Evolutionary conservation across 768 basidiomycete genomes (phyloP).

Genomic region (Tylopilus sp.): DNA sequence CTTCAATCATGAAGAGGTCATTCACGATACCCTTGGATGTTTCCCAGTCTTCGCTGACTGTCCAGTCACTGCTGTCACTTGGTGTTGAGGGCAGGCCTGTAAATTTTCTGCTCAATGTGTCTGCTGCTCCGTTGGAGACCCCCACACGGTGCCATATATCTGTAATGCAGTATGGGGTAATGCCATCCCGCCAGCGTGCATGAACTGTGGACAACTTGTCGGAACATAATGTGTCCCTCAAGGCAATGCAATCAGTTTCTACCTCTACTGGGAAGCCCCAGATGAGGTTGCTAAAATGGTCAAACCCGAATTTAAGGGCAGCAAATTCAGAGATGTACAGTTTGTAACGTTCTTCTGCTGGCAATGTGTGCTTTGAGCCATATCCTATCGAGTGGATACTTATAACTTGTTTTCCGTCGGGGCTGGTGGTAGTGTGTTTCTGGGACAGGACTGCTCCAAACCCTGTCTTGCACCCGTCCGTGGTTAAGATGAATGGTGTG

Average conservation of each 20-base stretch:
- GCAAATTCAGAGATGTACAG: too few relatives aligned
- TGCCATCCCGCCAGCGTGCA: too few relatives aligned
- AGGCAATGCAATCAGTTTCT: conserved; percentile 25
- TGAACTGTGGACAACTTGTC: too few relatives aligned
- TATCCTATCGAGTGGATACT: conserved; percentile 10
- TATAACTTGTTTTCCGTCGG: not conserved
- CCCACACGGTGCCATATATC: conserved; percentile 18
- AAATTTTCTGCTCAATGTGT: too few relatives aligned
- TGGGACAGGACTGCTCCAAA: conserved; percentile 35
- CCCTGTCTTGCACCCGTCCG: conserved; percentile 31
- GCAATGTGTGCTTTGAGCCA: conserved; percentile 33
- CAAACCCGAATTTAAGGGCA: too few relatives aligned
- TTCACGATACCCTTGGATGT: not conserved
- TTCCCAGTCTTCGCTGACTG: conserved; percentile 29
- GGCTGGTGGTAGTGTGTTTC: not conserved
- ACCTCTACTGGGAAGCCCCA: conserved; percentile 32
- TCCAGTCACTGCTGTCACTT: conserved; percentile 32
- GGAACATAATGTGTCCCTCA: conserved; percentile 24
- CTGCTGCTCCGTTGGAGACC: conserved; percentile 24
- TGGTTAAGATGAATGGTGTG: conserved; percentile 35
- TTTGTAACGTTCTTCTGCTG: conserved; percentile 29
- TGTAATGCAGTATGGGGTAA: conserved; percentile 17
- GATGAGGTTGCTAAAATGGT: conserved; percentile 31
- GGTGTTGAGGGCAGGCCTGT: not conserved
- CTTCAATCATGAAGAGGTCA: not conserved